Percentiles rank a stretch among this genome's conserved stretches.
Conservation (phyloP, 805 yeast species). For the Ogataea philodendri region DNA sequence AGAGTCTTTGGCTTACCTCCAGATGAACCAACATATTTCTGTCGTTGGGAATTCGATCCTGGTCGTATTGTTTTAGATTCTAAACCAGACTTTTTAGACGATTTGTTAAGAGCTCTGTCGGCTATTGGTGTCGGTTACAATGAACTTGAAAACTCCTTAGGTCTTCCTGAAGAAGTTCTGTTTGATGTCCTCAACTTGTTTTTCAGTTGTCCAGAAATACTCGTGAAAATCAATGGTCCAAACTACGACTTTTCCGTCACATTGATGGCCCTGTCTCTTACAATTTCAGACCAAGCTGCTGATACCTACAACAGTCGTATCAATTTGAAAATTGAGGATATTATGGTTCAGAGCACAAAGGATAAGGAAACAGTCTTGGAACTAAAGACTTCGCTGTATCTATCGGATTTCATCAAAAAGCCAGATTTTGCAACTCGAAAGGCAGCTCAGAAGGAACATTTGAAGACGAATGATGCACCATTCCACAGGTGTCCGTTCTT, state of each 20-base stretch:
- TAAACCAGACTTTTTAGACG: constrained; percentile 43
- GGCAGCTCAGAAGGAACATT: constrained; percentile 59
- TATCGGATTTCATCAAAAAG: constrained; percentile 60
- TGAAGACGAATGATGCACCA: constrained; percentile 74
- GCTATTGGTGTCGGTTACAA: constrained; percentile 61
- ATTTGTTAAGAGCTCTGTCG: constrained; percentile 40
- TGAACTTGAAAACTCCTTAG: constrained; percentile 75
- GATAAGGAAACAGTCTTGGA: constrained; percentile 34
- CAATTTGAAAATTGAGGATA: constrained; percentile 47
- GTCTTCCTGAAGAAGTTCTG: constrained; percentile 51
- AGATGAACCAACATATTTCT: constrained; percentile 77
- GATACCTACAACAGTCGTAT: constrained; percentile 56
- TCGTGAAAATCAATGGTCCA: constrained; percentile 40
- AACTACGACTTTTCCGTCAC: constrained; percentile 26
- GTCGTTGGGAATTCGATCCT: constrained; percentile 83
- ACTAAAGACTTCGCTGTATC: constrained; percentile 54
- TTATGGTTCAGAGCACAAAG: constrained; percentile 33
- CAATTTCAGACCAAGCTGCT: constrained; percentile 70
- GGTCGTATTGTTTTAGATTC: constrained; percentile 59
- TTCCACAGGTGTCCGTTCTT: constrained; percentile 78
- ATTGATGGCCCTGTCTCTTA: constrained; percentile 35
- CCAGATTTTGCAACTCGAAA: constrained; percentile 45
- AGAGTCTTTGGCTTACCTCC: constrained; percentile 94
- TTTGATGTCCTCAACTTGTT: constrained; percentile 70
- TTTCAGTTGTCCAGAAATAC: constrained; percentile 50